Evolutionary conservation across 2,329 filamentous ascomycete genomes (phyloP), one percentile per base, ranked within the genome.

Genomic region (Colletotrichum truncatum): DNA sequence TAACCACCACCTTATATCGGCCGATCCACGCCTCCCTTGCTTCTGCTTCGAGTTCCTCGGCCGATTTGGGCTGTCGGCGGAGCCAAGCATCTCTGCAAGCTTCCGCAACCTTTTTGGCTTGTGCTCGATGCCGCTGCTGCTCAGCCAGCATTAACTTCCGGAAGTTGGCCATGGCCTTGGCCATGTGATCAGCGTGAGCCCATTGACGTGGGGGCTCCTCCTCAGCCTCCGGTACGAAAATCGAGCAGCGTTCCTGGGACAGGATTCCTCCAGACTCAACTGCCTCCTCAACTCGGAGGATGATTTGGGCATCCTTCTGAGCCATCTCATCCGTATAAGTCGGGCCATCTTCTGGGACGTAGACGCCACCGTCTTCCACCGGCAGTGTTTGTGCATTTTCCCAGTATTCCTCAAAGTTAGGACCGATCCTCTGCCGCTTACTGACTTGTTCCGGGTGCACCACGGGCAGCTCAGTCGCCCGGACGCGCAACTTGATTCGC

Each of bases 111-210:
- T 88, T 88, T 76, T 94, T 97, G 1, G 95, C 95, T 3, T 86
- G 83, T n/a, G 87, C 83, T 34, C 88, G 88, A 77, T 98, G 95
- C 11, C 90, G 85, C 68, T 88, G 87, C 70, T 94, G 92, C 76
- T 99, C 96, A 62, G 89, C 87, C 3, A 90, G 79, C 80, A 98
- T 87, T 34, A 98, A 83, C 71, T 89, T 92, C 49, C 93, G 89
- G 71, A 98, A 95, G 70, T 94, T 91, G 11, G 91, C 74, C 64
- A 92, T 90, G 67, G 97, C 94, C 48, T 90, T 90, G 46, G 92
- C 84, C 56, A 98, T 84, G 74, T 98, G 93, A 73, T 98, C 94
- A 73, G 89, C 87, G 70, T 97, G 94, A n/a, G 91, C 89, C 83
- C 93, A 98, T 72, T 96, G 93, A 55, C 87, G 85, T 0, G 89